phyloP scores from a whole-genome alignment of 2,329 filamentous ascomycete species.

The Calcarisporium arbuscula region DNA sequence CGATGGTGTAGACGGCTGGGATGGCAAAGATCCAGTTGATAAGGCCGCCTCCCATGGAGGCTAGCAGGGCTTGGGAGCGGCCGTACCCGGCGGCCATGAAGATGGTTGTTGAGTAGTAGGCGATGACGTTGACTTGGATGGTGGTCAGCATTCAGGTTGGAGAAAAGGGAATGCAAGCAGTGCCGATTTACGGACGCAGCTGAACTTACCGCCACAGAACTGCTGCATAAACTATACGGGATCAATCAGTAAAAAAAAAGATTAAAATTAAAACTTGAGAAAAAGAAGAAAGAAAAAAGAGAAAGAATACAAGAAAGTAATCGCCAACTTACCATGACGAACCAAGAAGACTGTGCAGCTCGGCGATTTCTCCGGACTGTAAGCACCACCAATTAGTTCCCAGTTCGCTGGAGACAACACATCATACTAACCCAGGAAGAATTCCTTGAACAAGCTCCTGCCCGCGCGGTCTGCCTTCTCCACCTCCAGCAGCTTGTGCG shows the following conservation, averaged over 20 bases:
- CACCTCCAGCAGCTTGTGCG: constrained; percentile 24
- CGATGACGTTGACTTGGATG: constrained; percentile 20
- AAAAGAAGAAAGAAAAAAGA: too few relatives aligned
- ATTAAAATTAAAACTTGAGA: too few relatives aligned
- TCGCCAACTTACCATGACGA: constrained; percentile 50
- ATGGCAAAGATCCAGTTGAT: constrained; percentile 20
- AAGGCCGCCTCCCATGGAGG: constrained; percentile 25
- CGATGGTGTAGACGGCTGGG: constrained; percentile 26
- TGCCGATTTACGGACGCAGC: constrained; percentile 7
- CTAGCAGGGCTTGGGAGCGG: constrained; percentile 21
- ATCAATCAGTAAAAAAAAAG: too few relatives aligned
- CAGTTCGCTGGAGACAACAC: too few relatives aligned
- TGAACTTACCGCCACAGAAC: constrained; percentile 7
- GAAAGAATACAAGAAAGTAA: too few relatives aligned
- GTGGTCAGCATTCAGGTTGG: constrained; percentile 10
- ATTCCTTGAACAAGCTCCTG: constrained; percentile 43
- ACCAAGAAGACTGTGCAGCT: constrained; percentile 56
- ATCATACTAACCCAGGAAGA: too few relatives aligned
- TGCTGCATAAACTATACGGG: constrained; percentile 40
- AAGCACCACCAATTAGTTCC: too few relatives aligned
- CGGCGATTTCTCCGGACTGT: constrained; percentile 47
- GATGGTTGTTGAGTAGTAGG: constrained; percentile 24
- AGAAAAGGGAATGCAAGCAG: constrained; percentile 13
- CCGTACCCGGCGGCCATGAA: constrained; percentile 20
- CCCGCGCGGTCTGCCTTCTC: constrained; percentile 22